phyloP scores from a whole-genome alignment of 2,329 filamentous ascomycete species.

The Ilyonectria sp. region DNA sequence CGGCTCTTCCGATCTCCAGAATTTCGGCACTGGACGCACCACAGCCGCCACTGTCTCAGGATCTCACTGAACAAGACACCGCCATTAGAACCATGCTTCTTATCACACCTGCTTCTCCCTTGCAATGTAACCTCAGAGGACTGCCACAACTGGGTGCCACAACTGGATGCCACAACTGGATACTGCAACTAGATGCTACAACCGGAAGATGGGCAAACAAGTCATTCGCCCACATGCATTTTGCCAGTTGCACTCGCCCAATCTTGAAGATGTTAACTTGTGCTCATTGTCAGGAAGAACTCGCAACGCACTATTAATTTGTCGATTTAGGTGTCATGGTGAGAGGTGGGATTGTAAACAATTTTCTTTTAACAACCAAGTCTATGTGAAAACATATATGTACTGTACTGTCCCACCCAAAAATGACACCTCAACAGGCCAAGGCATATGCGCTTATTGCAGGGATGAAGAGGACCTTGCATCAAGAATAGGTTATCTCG shows the following conservation, averaged over 20 bases:
- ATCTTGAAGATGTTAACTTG: too few relatives aligned
- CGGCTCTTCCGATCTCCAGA: slow-evolving; percentile 22
- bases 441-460: too few relatives aligned
- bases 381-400: too few relatives aligned
- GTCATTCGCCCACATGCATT: background rate
- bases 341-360: too few relatives aligned
- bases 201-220: background rate
- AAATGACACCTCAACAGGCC: background rate
- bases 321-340: too few relatives aligned
- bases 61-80: slow-evolving; percentile 1
- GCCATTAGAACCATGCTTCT: background rate
- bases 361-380: too few relatives aligned
- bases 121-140: background rate
- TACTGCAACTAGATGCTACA: background rate
- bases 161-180: background rate
- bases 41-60: background rate
- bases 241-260: too few relatives aligned
- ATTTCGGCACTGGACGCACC: background rate
- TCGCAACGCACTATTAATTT: too few relatives aligned
- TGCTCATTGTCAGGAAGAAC: too few relatives aligned
- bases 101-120: background rate
- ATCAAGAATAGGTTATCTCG: background rate
- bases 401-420: background rate
- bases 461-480: background rate
- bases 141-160: background rate